Evolutionary conservation across 306 rosid genomes (phyloP), one percentile per base, ranked within the genome.

Genomic region (Malus domestica): DNA sequence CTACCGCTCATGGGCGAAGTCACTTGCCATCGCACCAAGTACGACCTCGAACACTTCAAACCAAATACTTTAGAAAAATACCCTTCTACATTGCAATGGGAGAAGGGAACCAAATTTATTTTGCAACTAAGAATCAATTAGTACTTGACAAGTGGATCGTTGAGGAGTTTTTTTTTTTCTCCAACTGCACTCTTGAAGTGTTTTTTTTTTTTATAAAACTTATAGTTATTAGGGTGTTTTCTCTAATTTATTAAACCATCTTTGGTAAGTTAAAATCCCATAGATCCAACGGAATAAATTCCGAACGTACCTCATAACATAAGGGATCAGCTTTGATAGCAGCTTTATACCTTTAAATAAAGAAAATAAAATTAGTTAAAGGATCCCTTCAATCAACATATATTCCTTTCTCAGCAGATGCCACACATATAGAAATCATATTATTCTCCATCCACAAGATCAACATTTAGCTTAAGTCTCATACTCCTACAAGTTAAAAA

Each of bases 321-420:
- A 95, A 80, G 78, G 99, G 99, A 82, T 95, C 99, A 0, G 97
- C 93, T 82, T 88, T 95, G 74, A 95, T 85, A 71, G 99, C 97
- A 76, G 99, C 97, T 90, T 88, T 92, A 75, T 90, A 95, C 97
- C 99, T 92, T 82, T 9, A 82, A 67, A 15, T 33, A 18, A 80
- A 32, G 77, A 83, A 52, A 76, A 55, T 44, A 61, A 27, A 83
- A 27, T 14, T 70, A 63, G 5, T 12, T 32, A 77, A 81, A 32
- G 63, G 16, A 85, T 54, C 25, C 62, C 74, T 68, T 81, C 72
- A 45, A 63, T 44, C 55, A 71, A n/a, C 78, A 70, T n/a, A 35
- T 33, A 23, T n/a, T 20, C 35, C 62, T 32, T 57, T 40, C 77
- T 68, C 10, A 27, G 67, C 20, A 62, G 71, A 74, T 68, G 22